phyloP scores from a whole-genome alignment of 108 stramenopile species.

The Cyclotella cryptica region DNA sequence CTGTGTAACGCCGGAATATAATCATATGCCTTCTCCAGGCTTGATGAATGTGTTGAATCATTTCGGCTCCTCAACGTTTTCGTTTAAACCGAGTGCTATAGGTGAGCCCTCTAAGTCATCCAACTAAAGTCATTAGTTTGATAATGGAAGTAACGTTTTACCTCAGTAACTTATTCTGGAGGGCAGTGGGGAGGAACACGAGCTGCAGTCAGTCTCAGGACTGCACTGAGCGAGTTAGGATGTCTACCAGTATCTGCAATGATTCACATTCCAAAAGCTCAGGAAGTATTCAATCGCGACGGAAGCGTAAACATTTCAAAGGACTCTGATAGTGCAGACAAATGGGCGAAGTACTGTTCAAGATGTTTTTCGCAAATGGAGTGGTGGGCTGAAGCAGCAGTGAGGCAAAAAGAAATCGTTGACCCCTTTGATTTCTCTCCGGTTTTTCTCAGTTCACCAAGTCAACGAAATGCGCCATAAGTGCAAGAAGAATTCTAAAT shows the following conservation, averaged over 20 bases:
- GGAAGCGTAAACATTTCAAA: constrained; percentile 36
- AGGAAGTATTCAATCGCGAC: constrained; percentile 64
- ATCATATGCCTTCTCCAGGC: constrained; percentile 80
- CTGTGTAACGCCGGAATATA: constrained; percentile 85
- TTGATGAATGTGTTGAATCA: constrained; percentile 78
- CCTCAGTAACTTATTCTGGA: constrained; percentile 69
- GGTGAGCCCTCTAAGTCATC: constrained; percentile 5
- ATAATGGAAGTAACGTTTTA: neutral
- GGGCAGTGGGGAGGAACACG: constrained; percentile 87
- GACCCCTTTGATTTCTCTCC: constrained; percentile 71
- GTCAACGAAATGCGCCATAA: constrained; percentile 73
- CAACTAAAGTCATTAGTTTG: neutral
- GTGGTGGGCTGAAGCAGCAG: constrained; percentile 79
- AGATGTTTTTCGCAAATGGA: constrained; percentile 82
- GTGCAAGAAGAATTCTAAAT: too few species aligned
- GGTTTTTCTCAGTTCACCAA: constrained; percentile 50
- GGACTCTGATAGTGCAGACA: constrained; percentile 17
- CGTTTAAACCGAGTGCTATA: constrained; percentile 78
- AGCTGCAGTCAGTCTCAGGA: constrained; percentile 68
- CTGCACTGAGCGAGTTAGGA: constrained; percentile 76
- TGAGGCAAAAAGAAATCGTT: constrained; percentile 47
- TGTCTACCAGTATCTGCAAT: constrained; percentile 82
- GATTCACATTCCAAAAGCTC: constrained; percentile 73
- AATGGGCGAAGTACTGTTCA: constrained; percentile 61
- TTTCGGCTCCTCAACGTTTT: constrained; percentile 74